phyloP scores from a whole-genome alignment of 148 eudicot genomes.

The Pharnaceum exiguum region DNA sequence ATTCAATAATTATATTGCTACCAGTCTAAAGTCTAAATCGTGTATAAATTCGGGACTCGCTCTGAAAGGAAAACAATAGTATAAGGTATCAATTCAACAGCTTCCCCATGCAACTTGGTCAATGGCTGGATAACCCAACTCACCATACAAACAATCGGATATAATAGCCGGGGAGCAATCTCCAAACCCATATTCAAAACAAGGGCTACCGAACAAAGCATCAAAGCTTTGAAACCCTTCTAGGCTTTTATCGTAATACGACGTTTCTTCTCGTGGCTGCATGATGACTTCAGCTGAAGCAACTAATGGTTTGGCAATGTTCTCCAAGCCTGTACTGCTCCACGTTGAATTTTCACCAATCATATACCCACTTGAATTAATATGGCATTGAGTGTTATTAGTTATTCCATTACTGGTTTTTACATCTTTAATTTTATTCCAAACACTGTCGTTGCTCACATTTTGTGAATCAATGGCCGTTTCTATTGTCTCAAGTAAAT shows the following conservation, averaged over 20 bases:
- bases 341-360: conserved; percentile 17
- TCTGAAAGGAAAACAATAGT: too few species aligned
- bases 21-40: too few species aligned
- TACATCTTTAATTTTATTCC: neutral
- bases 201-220: conserved; percentile 4
- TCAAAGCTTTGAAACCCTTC: conserved; percentile 5
- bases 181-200: conserved; percentile 8
- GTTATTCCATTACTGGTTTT: neutral
- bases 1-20: too few species aligned
- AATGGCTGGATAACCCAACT: conserved; percentile 11
- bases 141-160: conserved; percentile 7
- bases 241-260: neutral
- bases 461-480: neutral
- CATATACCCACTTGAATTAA: neutral
- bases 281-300: neutral
- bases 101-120: conserved; percentile 16
- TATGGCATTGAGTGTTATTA: neutral
- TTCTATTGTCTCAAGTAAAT: neutral
- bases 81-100: neutral
- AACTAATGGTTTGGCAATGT: neutral
- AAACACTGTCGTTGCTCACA: conserved; percentile 1
- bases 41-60: too few species aligned
- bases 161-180: neutral
- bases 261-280: conserved; percentile 1
- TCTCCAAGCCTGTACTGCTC: conserved; percentile 5